Conservation (phyloP, 2,329 filamentous ascomycete genomes). For the Alternaria gansuensis region DNA sequence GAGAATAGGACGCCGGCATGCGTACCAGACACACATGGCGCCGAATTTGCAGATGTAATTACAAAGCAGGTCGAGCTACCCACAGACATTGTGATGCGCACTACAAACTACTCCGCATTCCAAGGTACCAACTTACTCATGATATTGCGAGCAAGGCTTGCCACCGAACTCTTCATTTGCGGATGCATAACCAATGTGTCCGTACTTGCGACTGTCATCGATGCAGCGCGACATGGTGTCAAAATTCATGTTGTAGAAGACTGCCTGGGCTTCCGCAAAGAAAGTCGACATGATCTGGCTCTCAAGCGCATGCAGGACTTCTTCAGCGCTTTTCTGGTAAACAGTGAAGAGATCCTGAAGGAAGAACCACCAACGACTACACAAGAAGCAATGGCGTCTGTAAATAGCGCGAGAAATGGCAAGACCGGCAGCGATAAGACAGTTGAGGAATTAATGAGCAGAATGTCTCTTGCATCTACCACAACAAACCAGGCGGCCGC, state of each 20-base stretch:
- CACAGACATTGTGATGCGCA: slow-evolving; percentile 67
- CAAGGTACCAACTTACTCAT: slow-evolving; percentile 76
- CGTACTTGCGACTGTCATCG: slow-evolving; percentile 88
- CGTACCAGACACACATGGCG: slow-evolving; percentile 56
- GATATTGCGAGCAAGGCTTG: slow-evolving; percentile 81
- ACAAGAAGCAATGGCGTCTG: slow-evolving; percentile 18
- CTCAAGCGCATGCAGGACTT: slow-evolving; percentile 75
- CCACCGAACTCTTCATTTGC: slow-evolving; percentile 89
- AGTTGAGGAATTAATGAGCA: slow-evolving; percentile 37
- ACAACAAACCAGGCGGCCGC: slow-evolving; percentile 22
- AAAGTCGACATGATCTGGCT: slow-evolving; percentile 73
- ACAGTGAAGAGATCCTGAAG: slow-evolving; percentile 67
- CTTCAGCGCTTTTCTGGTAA: slow-evolving; percentile 74
- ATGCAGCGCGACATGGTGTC: slow-evolving; percentile 87
- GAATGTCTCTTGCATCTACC: slow-evolving; percentile 33
- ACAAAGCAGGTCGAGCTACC: slow-evolving; percentile 59
- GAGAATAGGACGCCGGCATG: slow-evolving; percentile 54
- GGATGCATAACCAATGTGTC: slow-evolving; percentile 88
- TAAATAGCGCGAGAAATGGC: slow-evolving; percentile 18
- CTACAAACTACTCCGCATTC: slow-evolving; percentile 90
- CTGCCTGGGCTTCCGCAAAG: slow-evolving; percentile 82
- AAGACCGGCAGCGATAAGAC: slow-evolving; percentile 28
- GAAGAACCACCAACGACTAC: slow-evolving; percentile 25
- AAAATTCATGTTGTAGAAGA: slow-evolving; percentile 88
- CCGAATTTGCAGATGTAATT: slow-evolving; percentile 61